phyloP scores from a whole-genome alignment of 805 yeast species.

The Candida arabinofermentans region DNA sequence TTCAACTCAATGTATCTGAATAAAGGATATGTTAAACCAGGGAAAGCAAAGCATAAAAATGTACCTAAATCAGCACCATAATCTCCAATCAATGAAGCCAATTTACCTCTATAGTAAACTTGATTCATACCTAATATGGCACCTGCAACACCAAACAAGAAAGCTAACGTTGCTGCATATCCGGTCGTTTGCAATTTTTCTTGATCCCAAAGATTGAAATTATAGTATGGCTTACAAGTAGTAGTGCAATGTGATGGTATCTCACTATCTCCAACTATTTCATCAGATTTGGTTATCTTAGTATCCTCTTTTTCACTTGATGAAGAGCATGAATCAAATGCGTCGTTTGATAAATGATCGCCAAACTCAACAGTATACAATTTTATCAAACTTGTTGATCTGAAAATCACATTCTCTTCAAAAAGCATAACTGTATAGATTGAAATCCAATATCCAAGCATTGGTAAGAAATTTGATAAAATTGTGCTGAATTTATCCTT shows the following conservation, averaged over 20 bases:
- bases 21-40: constrained; percentile 60
- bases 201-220: constrained; percentile 75
- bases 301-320: neutral
- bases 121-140: constrained; percentile 88
- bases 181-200: constrained; percentile 59
- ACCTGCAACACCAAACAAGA: constrained; percentile 70
- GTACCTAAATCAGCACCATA: constrained; percentile 78
- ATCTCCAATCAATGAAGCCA: constrained; percentile 62
- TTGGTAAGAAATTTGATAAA: constrained; percentile 77
- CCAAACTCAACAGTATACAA: constrained; percentile 41
- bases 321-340: neutral
- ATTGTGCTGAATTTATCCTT: constrained; percentile 67
- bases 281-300: neutral
- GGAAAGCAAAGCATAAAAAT: constrained; percentile 72
- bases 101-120: constrained; percentile 74
- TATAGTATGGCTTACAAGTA: constrained; percentile 42
- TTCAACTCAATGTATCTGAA: constrained; percentile 64
- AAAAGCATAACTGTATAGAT: constrained; percentile 69
- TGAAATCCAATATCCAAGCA: constrained; percentile 90
- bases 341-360: constrained; percentile 1
- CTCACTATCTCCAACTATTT: neutral
- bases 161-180: constrained; percentile 63
- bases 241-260: constrained; percentile 19
- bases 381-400: constrained; percentile 41
- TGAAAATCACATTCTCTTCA: constrained; percentile 70